Evolutionary conservation across 495 filamentous ascomycete species (phyloP).

Genomic region (Tuber aestivum): DNA sequence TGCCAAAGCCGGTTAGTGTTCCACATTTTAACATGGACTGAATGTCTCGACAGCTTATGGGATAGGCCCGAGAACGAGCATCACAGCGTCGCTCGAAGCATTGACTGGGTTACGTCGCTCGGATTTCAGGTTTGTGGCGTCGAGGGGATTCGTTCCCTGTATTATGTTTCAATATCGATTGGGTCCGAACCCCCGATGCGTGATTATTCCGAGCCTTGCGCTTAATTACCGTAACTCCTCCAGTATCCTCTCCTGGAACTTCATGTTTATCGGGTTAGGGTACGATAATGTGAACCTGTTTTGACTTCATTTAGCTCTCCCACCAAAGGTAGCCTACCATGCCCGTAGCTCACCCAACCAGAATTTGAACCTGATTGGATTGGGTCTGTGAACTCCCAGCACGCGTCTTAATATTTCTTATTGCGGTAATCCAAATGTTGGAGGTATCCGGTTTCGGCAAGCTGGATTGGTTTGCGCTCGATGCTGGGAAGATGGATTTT

Average conservation of each 20-base stretch:
- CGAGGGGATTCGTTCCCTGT: too few relatives aligned
- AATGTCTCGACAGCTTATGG: too few relatives aligned
- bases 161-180: neutral
- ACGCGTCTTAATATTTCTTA: conserved; percentile 60
- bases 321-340: too few relatives aligned
- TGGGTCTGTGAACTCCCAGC: conserved; percentile 55
- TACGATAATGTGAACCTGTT: neutral
- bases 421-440: conserved; percentile 62
- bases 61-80: too few relatives aligned
- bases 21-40: too few relatives aligned
- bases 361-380: neutral
- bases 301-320: neutral
- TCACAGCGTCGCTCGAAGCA: too few relatives aligned
- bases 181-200: neutral
- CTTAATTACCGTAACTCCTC: neutral
- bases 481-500: conserved; percentile 66
- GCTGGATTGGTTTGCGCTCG: conserved; percentile 66
- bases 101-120: too few relatives aligned
- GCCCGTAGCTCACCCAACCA: neutral
- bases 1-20: too few relatives aligned
- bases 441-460: conserved; percentile 63
- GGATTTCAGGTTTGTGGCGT: too few relatives aligned
- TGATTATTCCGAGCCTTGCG: neutral
- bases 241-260: neutral
- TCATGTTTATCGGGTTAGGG: neutral